These are phyloP conservation scores for Puccinia novopanici DNA, from an alignment of 1,284 basidiomycete species.

Conservation along the genomic window DNA sequence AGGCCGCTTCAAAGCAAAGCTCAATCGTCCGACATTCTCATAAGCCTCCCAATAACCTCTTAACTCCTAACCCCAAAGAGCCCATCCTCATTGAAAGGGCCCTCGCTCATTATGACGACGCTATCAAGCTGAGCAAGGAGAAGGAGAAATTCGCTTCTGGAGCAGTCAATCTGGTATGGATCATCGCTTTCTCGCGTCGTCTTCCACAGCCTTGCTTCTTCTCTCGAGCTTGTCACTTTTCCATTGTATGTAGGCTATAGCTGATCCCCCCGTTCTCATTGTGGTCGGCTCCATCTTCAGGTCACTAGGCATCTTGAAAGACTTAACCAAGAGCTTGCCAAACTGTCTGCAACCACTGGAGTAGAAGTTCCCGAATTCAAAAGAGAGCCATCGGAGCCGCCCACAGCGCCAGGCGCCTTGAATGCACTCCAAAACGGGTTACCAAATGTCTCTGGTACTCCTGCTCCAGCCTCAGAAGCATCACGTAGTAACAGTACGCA, in stretches of 20 bases:
- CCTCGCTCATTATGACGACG: slow-evolving; percentile 50
- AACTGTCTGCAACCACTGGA: slow-evolving; percentile 34
- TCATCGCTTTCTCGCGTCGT: neutral
- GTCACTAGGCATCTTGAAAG: slow-evolving; percentile 45
- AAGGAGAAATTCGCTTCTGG: slow-evolving; percentile 50
- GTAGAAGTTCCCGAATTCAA: slow-evolving; percentile 47
- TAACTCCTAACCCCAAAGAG: slow-evolving; percentile 44
- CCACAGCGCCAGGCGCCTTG: slow-evolving; percentile 18
- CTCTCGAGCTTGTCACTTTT: neutral
- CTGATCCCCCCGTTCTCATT: neutral
- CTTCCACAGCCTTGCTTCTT: neutral
- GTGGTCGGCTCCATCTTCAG: neutral
- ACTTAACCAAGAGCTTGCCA: slow-evolving; percentile 45
- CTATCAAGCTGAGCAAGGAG: slow-evolving; percentile 48
- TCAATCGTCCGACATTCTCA: slow-evolving; percentile 50
- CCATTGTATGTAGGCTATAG: neutral
- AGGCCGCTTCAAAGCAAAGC: slow-evolving; percentile 44
- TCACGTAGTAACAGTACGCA: slow-evolving; percentile 33
- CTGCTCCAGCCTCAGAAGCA: slow-evolving; percentile 17
- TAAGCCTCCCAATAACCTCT: slow-evolving; percentile 49
- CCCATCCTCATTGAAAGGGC: slow-evolving; percentile 41
- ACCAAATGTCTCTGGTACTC: slow-evolving; percentile 13
- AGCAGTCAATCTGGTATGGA: slow-evolving; percentile 39
- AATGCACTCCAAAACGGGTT: slow-evolving; percentile 17
- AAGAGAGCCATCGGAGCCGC: slow-evolving; percentile 25